Percentiles rank a stretch among this genome's conserved stretches.
Conservation (phyloP, 108 stramenopile species). For the Skeletonema potamos region DNA sequence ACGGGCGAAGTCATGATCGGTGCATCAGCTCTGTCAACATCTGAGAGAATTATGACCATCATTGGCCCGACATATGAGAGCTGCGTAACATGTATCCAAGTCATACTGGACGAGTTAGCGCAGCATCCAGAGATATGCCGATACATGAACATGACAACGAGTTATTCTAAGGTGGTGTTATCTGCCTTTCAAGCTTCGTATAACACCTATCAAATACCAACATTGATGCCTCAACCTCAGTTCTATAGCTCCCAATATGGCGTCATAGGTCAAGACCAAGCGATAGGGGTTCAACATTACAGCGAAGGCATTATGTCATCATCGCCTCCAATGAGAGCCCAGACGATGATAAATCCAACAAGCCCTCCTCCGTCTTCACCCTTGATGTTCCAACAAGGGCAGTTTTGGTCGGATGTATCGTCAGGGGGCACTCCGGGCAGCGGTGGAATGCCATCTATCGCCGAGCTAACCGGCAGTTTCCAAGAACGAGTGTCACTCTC, state of each 20-base stretch:
- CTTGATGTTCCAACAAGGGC: background rate
- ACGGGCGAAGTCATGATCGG: conserved; percentile 31
- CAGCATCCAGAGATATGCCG: conserved; percentile 69
- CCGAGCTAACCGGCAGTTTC: background rate
- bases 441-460: background rate
- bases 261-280: background rate
- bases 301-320: conserved; percentile 13
- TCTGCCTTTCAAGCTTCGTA: conserved; percentile 11
- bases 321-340: conserved; percentile 11
- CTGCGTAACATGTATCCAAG: conserved; percentile 49
- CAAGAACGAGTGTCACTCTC: conserved; percentile 23
- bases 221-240: background rate
- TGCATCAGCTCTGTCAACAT: conserved; percentile 29
- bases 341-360: conserved; percentile 20
- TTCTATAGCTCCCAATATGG: too few species aligned
- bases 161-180: conserved; percentile 52
- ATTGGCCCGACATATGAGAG: conserved; percentile 56
- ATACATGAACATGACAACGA: conserved; percentile 83
- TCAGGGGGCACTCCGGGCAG: background rate
- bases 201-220: conserved; percentile 3
- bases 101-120: conserved; percentile 67
- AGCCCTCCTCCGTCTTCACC: background rate
- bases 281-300: conserved; percentile 35
- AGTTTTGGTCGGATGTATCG: background rate
- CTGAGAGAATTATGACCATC: conserved; percentile 74